A percentile compares a stretch with the other conserved stretches of the same genome.
Conservation (phyloP, 139 green algal species). For the Bryopsis sp. region DNA sequence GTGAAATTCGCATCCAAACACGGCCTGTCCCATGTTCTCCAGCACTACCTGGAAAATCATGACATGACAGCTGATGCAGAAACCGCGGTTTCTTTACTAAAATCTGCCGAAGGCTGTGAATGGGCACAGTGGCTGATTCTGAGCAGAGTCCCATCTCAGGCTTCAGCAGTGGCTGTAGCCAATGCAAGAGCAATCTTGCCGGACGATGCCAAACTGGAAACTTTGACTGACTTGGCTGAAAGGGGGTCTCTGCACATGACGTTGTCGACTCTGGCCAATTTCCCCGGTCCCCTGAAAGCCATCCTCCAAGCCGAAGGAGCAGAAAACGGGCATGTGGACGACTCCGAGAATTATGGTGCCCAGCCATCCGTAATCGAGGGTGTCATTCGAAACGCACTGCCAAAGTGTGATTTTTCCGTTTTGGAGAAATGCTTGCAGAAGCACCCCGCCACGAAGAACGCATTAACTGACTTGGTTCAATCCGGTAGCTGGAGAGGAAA, state of each 20-base stretch:
- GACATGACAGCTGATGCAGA: background rate
- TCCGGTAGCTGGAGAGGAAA: background rate
- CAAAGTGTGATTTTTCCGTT: too few relatives aligned
- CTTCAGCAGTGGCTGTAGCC: background rate
- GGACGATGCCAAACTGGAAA: background rate
- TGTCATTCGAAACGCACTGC: too few relatives aligned
- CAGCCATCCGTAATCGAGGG: too few relatives aligned
- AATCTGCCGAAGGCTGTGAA: background rate
- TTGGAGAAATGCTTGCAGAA: too few relatives aligned
- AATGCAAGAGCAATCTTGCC: background rate
- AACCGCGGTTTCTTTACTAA: background rate
- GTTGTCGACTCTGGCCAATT: background rate
- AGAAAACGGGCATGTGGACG: too few relatives aligned
- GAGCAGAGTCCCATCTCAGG: background rate
- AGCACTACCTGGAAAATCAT: slow-evolving; percentile 1
- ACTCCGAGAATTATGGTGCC: too few relatives aligned
- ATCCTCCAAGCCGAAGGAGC: too few relatives aligned
- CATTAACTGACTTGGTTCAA: background rate
- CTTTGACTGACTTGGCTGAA: background rate
- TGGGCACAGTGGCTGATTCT: slow-evolving; percentile 16
- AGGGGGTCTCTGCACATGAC: background rate
- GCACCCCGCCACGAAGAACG: background rate
- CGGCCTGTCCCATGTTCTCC: background rate
- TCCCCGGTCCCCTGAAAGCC: background rate
- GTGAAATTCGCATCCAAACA: background rate